Conservation (phyloP, 2,329 filamentous ascomycete species). For the Knufia petricola region DNA sequence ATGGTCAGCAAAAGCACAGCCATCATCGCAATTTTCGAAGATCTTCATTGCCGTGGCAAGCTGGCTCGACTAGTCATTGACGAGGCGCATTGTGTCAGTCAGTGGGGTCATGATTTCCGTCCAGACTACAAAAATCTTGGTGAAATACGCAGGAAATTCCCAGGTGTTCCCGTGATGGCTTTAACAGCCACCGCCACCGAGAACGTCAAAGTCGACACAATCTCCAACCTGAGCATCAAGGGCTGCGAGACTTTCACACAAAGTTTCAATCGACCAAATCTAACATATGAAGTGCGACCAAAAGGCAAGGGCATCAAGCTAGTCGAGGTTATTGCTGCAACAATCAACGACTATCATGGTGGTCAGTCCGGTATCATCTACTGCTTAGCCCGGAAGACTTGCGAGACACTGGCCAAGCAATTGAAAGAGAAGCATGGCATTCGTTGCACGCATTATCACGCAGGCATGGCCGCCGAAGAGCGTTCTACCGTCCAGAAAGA, state of each 20-base stretch:
- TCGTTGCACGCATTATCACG: conserved; percentile 76
- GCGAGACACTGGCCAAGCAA: conserved; percentile 67
- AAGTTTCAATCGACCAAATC: conserved; percentile 94
- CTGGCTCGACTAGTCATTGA: conserved; percentile 92
- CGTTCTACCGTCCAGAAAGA: conserved; percentile 63
- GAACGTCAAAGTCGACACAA: conserved; percentile 85
- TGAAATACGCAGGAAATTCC: conserved; percentile 60
- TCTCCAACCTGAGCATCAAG: conserved; percentile 77
- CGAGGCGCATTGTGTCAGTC: conserved; percentile 97
- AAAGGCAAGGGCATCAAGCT: conserved; percentile 56
- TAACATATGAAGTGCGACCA: conserved; percentile 72
- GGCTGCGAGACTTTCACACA: conserved; percentile 73
- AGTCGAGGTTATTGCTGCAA: conserved; percentile 43
- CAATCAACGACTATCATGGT: conserved; percentile 59
- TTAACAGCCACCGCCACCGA: conserved; percentile 90
- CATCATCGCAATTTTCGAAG: conserved; percentile 57
- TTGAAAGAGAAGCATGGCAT: conserved; percentile 55
- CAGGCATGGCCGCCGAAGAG: conserved; percentile 57
- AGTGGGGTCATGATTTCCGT: conserved; percentile 97
- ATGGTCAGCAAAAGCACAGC: conserved; percentile 77
- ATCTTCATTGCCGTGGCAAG: conserved; percentile 58
- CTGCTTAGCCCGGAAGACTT: conserved; percentile 73
- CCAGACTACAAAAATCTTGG: conserved; percentile 89
- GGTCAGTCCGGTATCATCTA: conserved; percentile 85
- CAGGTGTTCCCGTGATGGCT: conserved; percentile 80